Base-by-base conservation (phyloP, 805 yeast species). In the Metschnikowia colocasiae region DNA sequence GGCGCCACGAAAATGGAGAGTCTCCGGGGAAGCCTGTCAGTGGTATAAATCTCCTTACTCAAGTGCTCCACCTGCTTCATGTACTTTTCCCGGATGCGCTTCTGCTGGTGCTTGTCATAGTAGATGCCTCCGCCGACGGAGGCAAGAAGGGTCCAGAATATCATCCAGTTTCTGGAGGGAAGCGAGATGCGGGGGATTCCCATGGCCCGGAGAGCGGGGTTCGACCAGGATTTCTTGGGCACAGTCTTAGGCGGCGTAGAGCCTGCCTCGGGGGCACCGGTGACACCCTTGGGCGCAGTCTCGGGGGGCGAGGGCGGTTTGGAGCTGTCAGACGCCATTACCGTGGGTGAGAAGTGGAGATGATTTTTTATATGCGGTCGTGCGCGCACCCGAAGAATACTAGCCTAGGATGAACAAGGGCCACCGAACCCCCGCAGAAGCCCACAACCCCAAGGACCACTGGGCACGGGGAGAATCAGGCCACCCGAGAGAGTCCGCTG, bases 101-200 rank as follows among this genome's bases (percentile, higher is more conserved):
- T 76, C 55, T 90, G 94, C 63, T 88, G 77, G 49, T 78, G 73
- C 54, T 84, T 83, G 65, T 94, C 99, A 67, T 88, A 90, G 13
- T 76, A 76, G 26, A 82, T 75, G 10, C 92, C 88, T n/a, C 95
- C 92, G 2, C 86, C 74, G 31, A 85, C 68, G 1, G 76, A 67
- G 1, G 83, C 81, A 1, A 86, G 62, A 6, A 87, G 80, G 0
- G 83, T 61, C 87, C 96, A 85, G 66, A 94, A 94, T 31, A 90
- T 87, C 72, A 80, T 66, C 99, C 98, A 92, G 69, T 92, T 94
- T 52, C 97, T 75, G 0, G 95, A 84, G 0, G 99, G 99, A 12
- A 94, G 69, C 32, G 84, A 78, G 19, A 90, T 57, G 12, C 83
- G 68, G 4, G 89, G 87, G 40, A 92, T 78, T 0, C 98, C 98